phyloP scores from a whole-genome alignment of 352 stramenopile genomes.

The Phytophthora fragariae region DNA sequence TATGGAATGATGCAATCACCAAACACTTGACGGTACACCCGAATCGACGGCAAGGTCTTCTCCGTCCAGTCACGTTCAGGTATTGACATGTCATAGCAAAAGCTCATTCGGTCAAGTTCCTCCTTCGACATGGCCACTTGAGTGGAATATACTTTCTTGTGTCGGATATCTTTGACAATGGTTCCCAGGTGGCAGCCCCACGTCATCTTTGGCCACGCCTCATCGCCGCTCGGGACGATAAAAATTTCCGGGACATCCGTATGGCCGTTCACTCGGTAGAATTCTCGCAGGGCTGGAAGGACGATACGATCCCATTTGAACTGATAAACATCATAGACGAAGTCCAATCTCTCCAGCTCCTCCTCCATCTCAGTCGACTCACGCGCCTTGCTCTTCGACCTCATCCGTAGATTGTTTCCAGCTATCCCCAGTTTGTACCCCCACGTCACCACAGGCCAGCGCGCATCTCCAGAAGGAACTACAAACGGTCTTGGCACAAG shows the following conservation, averaged over 20 bases:
- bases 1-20: background rate
- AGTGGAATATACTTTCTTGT: too few relatives aligned
- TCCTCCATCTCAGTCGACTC: background rate
- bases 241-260: too few relatives aligned
- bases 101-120: background rate
- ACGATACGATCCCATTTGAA: background rate
- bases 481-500: background rate
- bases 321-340: background rate
- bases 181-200: too few relatives aligned
- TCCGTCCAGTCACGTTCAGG: background rate
- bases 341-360: background rate
- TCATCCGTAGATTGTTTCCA: background rate
- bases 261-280: background rate
- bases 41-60: background rate
- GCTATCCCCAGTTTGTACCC: background rate
- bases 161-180: too few relatives aligned
- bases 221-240: background rate
- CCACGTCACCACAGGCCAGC: background rate
- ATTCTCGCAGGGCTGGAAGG: background rate
- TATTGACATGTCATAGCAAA: background rate
- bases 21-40: background rate
- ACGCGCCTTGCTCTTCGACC: too few relatives aligned
- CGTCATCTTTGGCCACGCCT: background rate
- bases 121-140: background rate
- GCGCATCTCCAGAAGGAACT: background rate